Evolutionary conservation across 371 early-diverging fungal species (phyloP).

Genomic region (Furculomyces boomerangus): DNA sequence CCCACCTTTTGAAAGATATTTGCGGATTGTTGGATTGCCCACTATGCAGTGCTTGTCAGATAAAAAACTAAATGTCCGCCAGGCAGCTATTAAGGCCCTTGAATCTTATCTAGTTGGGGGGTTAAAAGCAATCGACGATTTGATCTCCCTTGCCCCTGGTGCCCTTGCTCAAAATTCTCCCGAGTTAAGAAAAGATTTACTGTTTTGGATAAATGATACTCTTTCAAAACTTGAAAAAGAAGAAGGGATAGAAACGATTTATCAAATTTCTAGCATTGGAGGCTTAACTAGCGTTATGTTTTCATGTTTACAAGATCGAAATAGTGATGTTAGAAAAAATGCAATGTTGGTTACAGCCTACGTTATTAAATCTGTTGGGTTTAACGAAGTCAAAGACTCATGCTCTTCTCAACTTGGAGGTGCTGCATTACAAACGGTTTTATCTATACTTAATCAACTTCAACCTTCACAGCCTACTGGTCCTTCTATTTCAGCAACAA

Average conservation of each 20-base stretch:
- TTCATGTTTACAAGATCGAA: slow-evolving; percentile 69
- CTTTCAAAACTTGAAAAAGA: background rate
- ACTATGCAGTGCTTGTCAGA: slow-evolving; percentile 59
- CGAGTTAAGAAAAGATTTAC: slow-evolving; percentile 65
- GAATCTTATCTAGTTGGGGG: slow-evolving; percentile 43
- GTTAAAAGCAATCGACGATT: slow-evolving; percentile 14
- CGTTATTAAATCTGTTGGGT: slow-evolving; percentile 16
- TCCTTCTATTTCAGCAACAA: background rate
- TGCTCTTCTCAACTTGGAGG: slow-evolving; percentile 36
- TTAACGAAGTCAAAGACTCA: slow-evolving; percentile 15
- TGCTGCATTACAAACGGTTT: slow-evolving; percentile 41
- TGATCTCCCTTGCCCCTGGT: slow-evolving; percentile 34
- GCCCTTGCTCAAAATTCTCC: slow-evolving; percentile 57
- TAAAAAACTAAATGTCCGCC: slow-evolving; percentile 72
- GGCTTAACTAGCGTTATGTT: slow-evolving; percentile 48
- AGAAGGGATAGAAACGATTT: slow-evolving; percentile 1
- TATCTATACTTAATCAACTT: slow-evolving; percentile 46
- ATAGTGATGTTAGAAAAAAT: slow-evolving; percentile 71
- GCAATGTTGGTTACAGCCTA: slow-evolving; percentile 47
- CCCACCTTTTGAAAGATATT: slow-evolving; percentile 54
- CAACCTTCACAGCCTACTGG: slow-evolving; percentile 23
- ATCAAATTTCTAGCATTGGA: slow-evolving; percentile 35
- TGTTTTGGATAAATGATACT: slow-evolving; percentile 39
- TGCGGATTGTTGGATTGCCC: slow-evolving; percentile 37
- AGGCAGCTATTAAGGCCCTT: slow-evolving; percentile 51